These are phyloP conservation scores for Kluyveromyces dobzhanskii DNA, from an alignment of 805 yeast species.

Conservation along the genomic window DNA sequence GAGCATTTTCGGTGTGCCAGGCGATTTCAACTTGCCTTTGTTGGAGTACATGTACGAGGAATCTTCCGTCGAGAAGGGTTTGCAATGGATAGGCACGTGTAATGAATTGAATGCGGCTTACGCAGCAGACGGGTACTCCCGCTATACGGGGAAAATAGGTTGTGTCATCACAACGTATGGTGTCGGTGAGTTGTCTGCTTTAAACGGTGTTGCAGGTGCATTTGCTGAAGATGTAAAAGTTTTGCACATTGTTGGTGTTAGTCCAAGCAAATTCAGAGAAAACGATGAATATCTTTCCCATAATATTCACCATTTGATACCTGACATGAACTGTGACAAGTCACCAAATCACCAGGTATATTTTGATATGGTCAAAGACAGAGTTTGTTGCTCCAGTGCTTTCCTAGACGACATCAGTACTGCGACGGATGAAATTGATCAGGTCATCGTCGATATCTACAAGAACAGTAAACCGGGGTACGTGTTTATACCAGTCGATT, in stretches of 20 bases:
- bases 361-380: constrained; percentile 49
- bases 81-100: constrained; percentile 76
- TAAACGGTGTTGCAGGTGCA: constrained; percentile 78
- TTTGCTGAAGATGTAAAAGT: constrained; percentile 75
- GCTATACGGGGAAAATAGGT: constrained; percentile 55
- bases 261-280: constrained; percentile 25
- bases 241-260: constrained; percentile 76
- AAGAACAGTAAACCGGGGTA: constrained; percentile 71
- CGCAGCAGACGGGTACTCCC: constrained; percentile 83
- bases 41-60: constrained; percentile 57
- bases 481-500: constrained; percentile 65
- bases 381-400: constrained; percentile 49
- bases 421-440: constrained; percentile 55
- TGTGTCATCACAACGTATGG: constrained; percentile 66
- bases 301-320: constrained; percentile 55
- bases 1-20: constrained; percentile 71
- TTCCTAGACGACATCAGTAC: constrained; percentile 35
- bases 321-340: constrained; percentile 36
- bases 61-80: constrained; percentile 17
- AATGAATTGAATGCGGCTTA: constrained; percentile 88
- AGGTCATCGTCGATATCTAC: constrained; percentile 48
- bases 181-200: constrained; percentile 81
- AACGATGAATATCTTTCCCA: constrained; percentile 24
- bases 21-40: constrained; percentile 61
- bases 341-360: constrained; percentile 62